Evolutionary conservation across 1,139 yeast genomes (phyloP), one percentile per base, ranked within the genome.

Genomic region (Debaryomyces coudertii): DNA sequence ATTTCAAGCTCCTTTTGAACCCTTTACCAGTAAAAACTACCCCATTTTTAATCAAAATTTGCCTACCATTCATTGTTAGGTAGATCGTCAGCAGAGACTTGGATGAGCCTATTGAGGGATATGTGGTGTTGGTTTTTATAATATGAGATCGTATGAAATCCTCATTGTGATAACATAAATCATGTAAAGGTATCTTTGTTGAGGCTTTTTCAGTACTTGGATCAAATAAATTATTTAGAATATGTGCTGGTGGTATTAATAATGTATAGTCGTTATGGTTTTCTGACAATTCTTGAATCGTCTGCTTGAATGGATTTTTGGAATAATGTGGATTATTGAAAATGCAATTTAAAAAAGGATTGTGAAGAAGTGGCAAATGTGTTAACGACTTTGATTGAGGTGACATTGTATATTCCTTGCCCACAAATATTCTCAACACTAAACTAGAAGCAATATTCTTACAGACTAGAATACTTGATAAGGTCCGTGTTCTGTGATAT

Each of bases 91-190:
- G 77, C 42, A 66, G 70, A 20, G 58, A 61, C 49, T 76, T 71
- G 1, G 82, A 67, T 8, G 76, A 60, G 1, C 75, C 62, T 35
- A 58, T 56, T 7, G 74, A 64, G 1, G 68, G 57, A 12, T 18
- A 25, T 16, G 33, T 23, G 18, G 15, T 34, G 14, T 33, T 38
- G 5, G 71, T 65, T 46, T 75, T 68, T 24, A 88, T 63, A 20
- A 90, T 78, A 63, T 90, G 97, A 1, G 90, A 80, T 44, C 79
- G 77, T 7, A 89, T 68, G 58, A 88, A 90, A 24, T 86, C 92
- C 41, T 82, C 84, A 43, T 72, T 76, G 46, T 52, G 56, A 50
- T 78, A 77, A 58, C 92, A 86, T 18, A 84, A 62, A 3, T 86
- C 90, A 12, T 62, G 63, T 46, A 83, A 74, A 1, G 76, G 63